A percentile compares a stretch with the other conserved stretches of the same genome.
Evolutionary conservation across 805 yeast genomes (phyloP).

Genomic region (Lipomyces chichibuensis): DNA sequence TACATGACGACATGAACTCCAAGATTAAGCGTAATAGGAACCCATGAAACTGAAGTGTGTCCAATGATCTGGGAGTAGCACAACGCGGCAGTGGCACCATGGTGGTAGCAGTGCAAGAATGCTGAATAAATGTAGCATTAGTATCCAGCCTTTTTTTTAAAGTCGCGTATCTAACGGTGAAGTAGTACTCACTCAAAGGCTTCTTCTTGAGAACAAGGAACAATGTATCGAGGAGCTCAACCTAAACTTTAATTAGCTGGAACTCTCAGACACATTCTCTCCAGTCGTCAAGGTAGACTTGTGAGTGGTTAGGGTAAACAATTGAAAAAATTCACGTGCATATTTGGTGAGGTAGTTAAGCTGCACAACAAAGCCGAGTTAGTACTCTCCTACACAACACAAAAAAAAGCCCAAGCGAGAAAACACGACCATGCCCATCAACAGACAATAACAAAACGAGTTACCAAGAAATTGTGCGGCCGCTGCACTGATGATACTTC

Average conservation of each 20-base stretch:
- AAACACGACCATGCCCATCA: neutral
- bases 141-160: neutral
- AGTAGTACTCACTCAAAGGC: conserved; percentile 56
- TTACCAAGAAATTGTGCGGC: neutral
- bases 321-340: conserved; percentile 34
- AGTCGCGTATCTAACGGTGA: neutral
- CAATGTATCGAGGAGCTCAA: conserved; percentile 88
- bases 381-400: conserved; percentile 3
- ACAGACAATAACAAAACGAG: neutral
- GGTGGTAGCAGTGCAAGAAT: conserved; percentile 94
- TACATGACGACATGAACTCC: conserved; percentile 96
- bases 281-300: neutral
- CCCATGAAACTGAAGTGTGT: conserved; percentile 90
- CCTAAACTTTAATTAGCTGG: conserved; percentile 30
- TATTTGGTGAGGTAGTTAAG: conserved; percentile 89
- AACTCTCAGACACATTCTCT: too few species aligned
- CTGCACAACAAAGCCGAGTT: conserved; percentile 21
- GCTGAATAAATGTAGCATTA: conserved; percentile 41
- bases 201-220: conserved; percentile 90
- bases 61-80: conserved; percentile 95
- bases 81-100: conserved; percentile 94
- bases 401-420: neutral
- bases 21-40: conserved; percentile 84
- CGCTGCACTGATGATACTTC: neutral
- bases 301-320: conserved; percentile 12